Percentiles rank a stretch among this genome's conserved stretches.
Evolutionary conservation across 768 basidiomycete genomes (phyloP).

Genomic region (Solioccasus polychromus): DNA sequence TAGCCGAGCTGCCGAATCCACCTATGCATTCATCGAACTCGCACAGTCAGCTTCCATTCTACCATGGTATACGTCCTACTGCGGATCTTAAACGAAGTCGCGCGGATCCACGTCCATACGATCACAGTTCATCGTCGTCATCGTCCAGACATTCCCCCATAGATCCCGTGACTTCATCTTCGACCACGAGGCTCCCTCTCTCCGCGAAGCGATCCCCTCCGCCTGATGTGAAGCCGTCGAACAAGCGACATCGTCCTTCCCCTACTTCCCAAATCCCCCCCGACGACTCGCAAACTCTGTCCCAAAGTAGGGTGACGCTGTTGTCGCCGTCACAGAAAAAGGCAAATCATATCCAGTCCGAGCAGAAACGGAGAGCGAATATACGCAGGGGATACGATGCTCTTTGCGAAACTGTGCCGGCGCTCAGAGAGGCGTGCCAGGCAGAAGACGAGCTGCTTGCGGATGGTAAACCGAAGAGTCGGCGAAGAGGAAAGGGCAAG

Average conservation of each 20-base stretch:
- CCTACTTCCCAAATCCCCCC: conserved; percentile 6
- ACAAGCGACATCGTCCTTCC: conserved; percentile 34
- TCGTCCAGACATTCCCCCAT: conserved; percentile 27
- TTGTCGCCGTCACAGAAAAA: conserved; percentile 86
- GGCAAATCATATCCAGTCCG: conserved; percentile 90
- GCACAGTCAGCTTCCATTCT: conserved; percentile 19
- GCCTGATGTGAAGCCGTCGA: conserved; percentile 21
- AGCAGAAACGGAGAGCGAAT: conserved; percentile 91
- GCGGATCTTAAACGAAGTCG: conserved; percentile 10
- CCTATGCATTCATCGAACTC: conserved; percentile 4
- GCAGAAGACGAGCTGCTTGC: conserved; percentile 59
- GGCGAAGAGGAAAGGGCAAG: conserved; percentile 37
- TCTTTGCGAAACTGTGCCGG: conserved; percentile 79
- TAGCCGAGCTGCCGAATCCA: conserved; percentile 3
- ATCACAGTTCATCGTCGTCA: conserved; percentile 25
- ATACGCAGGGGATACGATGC: conserved; percentile 88
- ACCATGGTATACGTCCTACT: conserved; percentile 9
- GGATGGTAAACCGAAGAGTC: conserved; percentile 34
- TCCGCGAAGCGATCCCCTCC: conserved; percentile 28
- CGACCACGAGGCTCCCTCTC: conserved; percentile 9
- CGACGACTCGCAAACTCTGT: conserved; percentile 11
- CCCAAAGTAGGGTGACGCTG: conserved; percentile 33
- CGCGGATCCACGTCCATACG: conserved; percentile 9
- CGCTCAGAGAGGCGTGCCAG: conserved; percentile 74
- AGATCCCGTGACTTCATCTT: conserved; percentile 17